phyloP scores from a whole-genome alignment of 179 eudicot genomes.

The Camellia oleifera region DNA sequence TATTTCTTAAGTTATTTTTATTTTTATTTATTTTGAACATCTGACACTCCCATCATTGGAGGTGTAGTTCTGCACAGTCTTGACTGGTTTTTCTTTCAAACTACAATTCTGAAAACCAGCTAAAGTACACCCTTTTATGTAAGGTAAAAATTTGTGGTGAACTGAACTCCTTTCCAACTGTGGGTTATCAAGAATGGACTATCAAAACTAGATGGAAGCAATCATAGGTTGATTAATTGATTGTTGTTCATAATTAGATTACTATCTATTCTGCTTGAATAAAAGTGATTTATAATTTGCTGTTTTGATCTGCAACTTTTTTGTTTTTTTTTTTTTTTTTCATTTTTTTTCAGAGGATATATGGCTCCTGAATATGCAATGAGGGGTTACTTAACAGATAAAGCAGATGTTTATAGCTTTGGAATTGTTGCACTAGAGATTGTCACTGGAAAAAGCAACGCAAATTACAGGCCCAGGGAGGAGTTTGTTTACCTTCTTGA shows the following conservation, averaged over 20 bases:
- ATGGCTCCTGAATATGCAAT: conserved; percentile 89
- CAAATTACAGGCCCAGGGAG: conserved; percentile 61
- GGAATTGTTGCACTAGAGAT: conserved; percentile 69
- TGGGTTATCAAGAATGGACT: no score
- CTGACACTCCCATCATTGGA: background rate
- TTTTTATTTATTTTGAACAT: no score
- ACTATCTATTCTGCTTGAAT: no score
- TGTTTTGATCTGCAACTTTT: background rate
- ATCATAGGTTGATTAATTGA: no score
- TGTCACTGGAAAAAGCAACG: conserved; percentile 78
- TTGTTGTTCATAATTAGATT: no score
- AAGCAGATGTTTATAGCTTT: conserved; percentile 81
- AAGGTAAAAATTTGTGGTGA: background rate
- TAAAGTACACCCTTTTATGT: background rate
- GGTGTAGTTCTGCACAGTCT: background rate
- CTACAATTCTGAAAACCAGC: background rate
- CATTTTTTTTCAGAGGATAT: conserved; percentile 53
- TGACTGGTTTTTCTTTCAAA: background rate
- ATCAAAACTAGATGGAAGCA: no score
- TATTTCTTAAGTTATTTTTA: background rate
- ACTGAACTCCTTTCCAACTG: background rate
- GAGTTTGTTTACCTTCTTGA: conserved; percentile 78
- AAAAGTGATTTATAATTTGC: no score
- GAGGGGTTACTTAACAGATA: conserved; percentile 84
- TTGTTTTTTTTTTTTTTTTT: background rate